Base-by-base conservation (phyloP, 1,139 yeast genomes). In the Suhomyces bolitotheri region DNA sequence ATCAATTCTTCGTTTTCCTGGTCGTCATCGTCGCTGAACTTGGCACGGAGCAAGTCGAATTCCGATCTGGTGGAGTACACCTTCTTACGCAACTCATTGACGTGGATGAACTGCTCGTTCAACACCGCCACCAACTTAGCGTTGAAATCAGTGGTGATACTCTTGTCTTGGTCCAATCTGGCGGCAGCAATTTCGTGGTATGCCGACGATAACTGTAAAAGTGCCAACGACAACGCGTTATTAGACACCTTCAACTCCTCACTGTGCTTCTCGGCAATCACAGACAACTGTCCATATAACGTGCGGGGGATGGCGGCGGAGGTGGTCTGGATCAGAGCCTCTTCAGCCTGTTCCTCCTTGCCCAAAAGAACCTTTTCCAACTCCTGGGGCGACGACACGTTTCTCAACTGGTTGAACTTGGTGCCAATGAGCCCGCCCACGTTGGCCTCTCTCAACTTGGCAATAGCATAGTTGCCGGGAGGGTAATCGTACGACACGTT, bases 401-500 rank as follows among this genome's bases (percentile, higher is more conserved):
- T 76, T 45, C 79, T 76, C 49, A 80, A 70, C 40, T 79, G 82
- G 40, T 67, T 67, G 45, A 79, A 72, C 54, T 78, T 78, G 46
- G 62, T 73, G 33, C 72, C 69, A 36, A 80, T 59, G 10, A 76
- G 62, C 42, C 76, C 74, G 45, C 87, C 76, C 51, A 82, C 78
- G 47, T 82, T 83, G 33, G 78, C 78, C 51, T 66, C 84, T 75
- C 49, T 76, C 56, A 70, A 46, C 47, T 62, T 66, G 53, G 53
- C 56, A 31, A 71, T 47, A 7, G 76, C 66, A 26, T 64, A 60
- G 56, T 80, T 67, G 34, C 82, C 84, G 25, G 88, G 88, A 20
- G 89, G 89, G 49, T 80, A 82, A 54, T 82, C 90, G 56, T 82
- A 82, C 33, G 82, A 76, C 36, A 79, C 79, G 40, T 80, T 72